These are phyloP conservation scores for Mycoemilia scoparia DNA, from an alignment of 192 early-diverging fungal genomes.

Conservation along the genomic window DNA sequence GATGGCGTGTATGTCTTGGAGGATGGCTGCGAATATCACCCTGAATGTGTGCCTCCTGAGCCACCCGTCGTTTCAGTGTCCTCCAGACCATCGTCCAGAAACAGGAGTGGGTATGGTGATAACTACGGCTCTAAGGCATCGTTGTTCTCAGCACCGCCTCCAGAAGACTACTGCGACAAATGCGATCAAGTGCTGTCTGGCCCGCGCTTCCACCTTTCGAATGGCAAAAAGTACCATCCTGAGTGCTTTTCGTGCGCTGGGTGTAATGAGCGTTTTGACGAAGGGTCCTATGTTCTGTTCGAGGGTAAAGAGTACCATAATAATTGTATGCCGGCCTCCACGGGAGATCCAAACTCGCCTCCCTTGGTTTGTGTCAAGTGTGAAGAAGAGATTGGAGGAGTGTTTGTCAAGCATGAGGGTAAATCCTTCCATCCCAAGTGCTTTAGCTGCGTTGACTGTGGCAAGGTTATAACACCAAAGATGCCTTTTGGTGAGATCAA, in stretches of 20 bases:
- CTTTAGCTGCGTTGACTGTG: constrained; percentile 27
- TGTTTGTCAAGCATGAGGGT: constrained; percentile 21
- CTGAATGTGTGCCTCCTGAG: constrained; percentile 22
- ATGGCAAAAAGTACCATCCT: constrained; percentile 33
- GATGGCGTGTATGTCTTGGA: constrained; percentile 33
- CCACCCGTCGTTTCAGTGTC: constrained; percentile 28
- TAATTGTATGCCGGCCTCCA: constrained; percentile 8
- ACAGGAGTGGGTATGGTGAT: too few species aligned
- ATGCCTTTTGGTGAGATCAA: constrained; percentile 34
- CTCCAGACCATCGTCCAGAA: constrained; percentile 12
- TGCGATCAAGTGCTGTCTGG: constrained; percentile 17
- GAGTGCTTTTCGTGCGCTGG: constrained; percentile 32
- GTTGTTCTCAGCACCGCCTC: constrained; percentile 7
- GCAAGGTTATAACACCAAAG: constrained; percentile 20
- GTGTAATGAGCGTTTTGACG: constrained; percentile 26
- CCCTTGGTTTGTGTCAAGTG: constrained; percentile 17
- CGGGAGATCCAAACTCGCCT: constrained; percentile 1
- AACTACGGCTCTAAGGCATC: too few species aligned
- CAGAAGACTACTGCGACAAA: constrained; percentile 21
- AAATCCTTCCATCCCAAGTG: constrained; percentile 24
- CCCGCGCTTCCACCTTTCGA: constrained; percentile 32
- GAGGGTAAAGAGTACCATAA: constrained; percentile 33
- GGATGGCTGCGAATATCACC: constrained; percentile 19
- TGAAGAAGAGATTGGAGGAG: constrained; percentile 14
- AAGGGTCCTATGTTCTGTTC: constrained; percentile 33